Evolutionary conservation across 129 eudicot genomes (phyloP).

Genomic region (sunflower (Helianthus annuus)): DNA sequence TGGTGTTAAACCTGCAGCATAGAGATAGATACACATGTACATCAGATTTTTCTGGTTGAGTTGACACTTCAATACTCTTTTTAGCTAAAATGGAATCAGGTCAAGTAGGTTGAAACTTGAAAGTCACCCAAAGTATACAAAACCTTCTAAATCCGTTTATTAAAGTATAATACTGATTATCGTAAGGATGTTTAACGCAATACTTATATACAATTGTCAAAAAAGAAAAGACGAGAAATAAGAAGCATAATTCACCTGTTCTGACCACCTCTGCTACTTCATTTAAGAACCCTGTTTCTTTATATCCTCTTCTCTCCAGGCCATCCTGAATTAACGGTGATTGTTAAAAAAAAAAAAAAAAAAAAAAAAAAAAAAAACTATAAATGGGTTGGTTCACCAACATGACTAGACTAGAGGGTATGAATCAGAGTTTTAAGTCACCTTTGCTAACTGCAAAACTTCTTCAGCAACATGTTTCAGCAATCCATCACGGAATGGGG

Average conservation of each 20-base stretch:
- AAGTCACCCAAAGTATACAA: not conserved
- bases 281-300: conserved; percentile 89
- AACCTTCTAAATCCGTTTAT: not conserved
- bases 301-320: conserved; percentile 92
- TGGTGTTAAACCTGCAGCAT: conserved; percentile 77
- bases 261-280: conserved; percentile 91
- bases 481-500: conserved; percentile 96
- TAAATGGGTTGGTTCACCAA: not conserved
- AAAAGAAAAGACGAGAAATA: conserved; percentile 1
- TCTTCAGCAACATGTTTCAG: conserved; percentile 93
- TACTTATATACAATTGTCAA: not conserved
- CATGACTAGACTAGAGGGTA: not conserved
- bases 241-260: conserved; percentile 53
- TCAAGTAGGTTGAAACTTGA: not conserved
- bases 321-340: conserved; percentile 63
- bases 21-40: conserved; percentile 6
- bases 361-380: not conserved
- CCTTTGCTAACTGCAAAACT: conserved; percentile 83
- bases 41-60: not conserved
- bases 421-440: conserved; percentile 26
- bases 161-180: not conserved
- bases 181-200: not conserved
- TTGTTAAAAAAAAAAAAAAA: not conserved
- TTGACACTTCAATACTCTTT: not conserved
- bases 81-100: not conserved